These are phyloP conservation scores for Podospora sp. DNA, from an alignment of 495 filamentous ascomycete species.

Conservation along the genomic window DNA sequence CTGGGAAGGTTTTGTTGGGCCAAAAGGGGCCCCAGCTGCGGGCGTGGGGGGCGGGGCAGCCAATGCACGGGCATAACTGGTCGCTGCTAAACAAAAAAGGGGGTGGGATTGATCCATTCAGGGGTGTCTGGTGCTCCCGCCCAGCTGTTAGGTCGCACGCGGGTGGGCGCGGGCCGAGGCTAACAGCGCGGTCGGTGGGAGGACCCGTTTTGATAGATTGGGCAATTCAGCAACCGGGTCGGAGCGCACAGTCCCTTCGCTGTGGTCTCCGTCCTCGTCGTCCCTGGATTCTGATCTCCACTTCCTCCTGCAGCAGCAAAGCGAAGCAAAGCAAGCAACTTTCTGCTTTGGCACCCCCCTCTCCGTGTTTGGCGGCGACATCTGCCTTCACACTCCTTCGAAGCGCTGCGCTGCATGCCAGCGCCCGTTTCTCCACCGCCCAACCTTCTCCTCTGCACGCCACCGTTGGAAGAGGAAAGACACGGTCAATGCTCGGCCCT, in stretches of 20 bases:
- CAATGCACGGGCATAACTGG: conserved; percentile 20
- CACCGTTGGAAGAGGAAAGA: conserved; percentile 15
- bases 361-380: background rate
- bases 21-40: conserved; percentile 7
- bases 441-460: conserved; percentile 20
- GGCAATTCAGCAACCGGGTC: conserved; percentile 15
- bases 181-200: conserved; percentile 7
- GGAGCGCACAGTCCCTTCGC: conserved; percentile 8
- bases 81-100: conserved; percentile 13
- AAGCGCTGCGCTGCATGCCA: conserved; percentile 9
- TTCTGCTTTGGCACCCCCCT: background rate
- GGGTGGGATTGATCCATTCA: conserved; percentile 13
- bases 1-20: conserved; percentile 13
- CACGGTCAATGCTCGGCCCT: conserved; percentile 20
- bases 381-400: conserved; percentile 1
- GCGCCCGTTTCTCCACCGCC: conserved; percentile 11
- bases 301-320: conserved; percentile 12
- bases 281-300: conserved; percentile 21
- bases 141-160: conserved; percentile 6
- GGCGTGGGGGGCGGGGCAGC: conserved; percentile 16
- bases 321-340: background rate
- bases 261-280: conserved; percentile 8
- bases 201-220: conserved; percentile 12
- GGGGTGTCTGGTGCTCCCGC: conserved; percentile 7
- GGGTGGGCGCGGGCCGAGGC: background rate